These are phyloP conservation scores for Neurospora sp. DNA, from an alignment of 495 filamentous ascomycete genomes.

Conservation along the genomic window DNA sequence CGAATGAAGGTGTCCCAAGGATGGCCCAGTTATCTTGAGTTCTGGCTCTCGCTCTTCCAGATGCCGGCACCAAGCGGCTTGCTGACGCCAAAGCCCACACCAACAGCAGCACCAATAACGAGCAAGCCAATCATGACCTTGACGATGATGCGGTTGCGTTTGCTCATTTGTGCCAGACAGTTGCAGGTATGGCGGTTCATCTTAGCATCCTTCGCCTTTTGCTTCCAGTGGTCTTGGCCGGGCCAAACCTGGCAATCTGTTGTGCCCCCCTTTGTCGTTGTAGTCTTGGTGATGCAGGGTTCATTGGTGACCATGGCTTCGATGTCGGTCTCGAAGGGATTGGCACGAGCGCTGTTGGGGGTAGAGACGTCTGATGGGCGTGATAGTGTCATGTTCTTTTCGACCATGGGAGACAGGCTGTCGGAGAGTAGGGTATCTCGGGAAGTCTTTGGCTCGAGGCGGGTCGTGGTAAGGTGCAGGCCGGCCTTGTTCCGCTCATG, in stretches of 20 bases:
- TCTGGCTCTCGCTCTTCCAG: slow-evolving; percentile 29
- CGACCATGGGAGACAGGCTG: slow-evolving; percentile 13
- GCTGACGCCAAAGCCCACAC: slow-evolving; percentile 40
- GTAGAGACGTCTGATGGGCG: slow-evolving; percentile 29
- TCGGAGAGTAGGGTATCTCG: slow-evolving; percentile 20
- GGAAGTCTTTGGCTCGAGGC: slow-evolving; percentile 14
- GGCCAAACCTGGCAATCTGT: slow-evolving; percentile 40
- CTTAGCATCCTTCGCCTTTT: slow-evolving; percentile 38
- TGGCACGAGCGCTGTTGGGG: slow-evolving; percentile 22
- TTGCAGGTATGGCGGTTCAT: slow-evolving; percentile 33
- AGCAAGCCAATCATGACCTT: slow-evolving; percentile 33
- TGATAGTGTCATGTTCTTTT: slow-evolving; percentile 17
- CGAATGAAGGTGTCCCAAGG: neutral
- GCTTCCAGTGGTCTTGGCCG: slow-evolving; percentile 39
- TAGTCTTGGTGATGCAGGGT: slow-evolving; percentile 20
- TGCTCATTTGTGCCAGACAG: slow-evolving; percentile 34
- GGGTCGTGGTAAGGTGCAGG: slow-evolving; percentile 18
- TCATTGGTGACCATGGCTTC: slow-evolving; percentile 34
- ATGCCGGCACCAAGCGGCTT: slow-evolving; percentile 38
- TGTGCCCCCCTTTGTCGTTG: slow-evolving; percentile 19
- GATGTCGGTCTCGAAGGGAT: slow-evolving; percentile 39
- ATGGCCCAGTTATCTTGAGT: neutral
- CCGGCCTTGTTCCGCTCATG: slow-evolving; percentile 20
- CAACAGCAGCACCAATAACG: slow-evolving; percentile 37
- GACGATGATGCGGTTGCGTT: slow-evolving; percentile 35